phyloP scores from a whole-genome alignment of 805 yeast species.

The Suhomyces sp. region DNA sequence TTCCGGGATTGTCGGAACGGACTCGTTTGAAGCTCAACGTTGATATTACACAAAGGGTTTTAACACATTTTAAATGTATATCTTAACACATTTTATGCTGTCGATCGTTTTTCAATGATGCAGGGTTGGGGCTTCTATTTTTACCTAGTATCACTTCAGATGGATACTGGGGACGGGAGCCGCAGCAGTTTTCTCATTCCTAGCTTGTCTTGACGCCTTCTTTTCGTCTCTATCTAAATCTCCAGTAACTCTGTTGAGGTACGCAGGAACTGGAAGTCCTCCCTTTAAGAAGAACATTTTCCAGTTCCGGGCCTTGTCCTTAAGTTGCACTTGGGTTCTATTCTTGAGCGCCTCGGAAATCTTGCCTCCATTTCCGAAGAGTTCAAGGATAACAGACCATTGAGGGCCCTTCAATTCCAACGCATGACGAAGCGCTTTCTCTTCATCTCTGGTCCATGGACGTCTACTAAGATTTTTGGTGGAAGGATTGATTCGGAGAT shows the following conservation, averaged over 20 bases:
- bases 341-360: conserved; percentile 80
- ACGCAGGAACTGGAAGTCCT: conserved; percentile 75
- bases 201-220: conserved; percentile 27
- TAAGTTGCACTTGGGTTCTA: conserved; percentile 86
- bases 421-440: conserved; percentile 77
- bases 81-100: no score
- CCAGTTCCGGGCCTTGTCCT: conserved; percentile 96
- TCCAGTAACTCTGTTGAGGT: conserved; percentile 83
- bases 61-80: no score
- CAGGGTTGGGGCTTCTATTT: no score
- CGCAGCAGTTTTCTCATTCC: conserved; percentile 38
- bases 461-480: conserved; percentile 46
- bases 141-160: no score
- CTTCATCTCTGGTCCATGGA: conserved; percentile 89
- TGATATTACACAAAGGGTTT: no score
- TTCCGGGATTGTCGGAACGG: no score
- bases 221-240: conserved; percentile 61
- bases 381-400: conserved; percentile 87
- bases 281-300: conserved; percentile 80
- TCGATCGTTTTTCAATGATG: no score
- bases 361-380: conserved; percentile 94
- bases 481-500: conserved; percentile 34
- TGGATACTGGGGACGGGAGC: conserved; percentile 36
- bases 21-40: no score
- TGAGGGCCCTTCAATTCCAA: conserved; percentile 83